A percentile compares a stretch with the other conserved stretches of the same genome.
These are phyloP conservation scores for Posidonia australis DNA, from an alignment of 106 monocot species.

Conservation along the genomic window DNA sequence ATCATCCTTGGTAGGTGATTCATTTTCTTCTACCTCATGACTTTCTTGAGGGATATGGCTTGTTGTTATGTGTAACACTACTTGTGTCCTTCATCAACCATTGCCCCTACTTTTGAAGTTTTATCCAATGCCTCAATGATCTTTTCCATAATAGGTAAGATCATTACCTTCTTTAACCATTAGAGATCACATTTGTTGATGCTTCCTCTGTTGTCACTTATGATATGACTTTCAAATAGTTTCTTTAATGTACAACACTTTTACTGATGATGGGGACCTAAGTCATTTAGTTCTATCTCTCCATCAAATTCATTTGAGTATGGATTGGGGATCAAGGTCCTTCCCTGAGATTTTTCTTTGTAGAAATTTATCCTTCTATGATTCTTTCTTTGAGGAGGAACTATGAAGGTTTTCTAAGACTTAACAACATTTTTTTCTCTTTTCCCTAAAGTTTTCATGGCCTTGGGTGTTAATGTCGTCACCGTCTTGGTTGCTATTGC, in stretches of 20 bases:
- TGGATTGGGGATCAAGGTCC: background rate
- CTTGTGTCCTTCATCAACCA: too few relatives aligned
- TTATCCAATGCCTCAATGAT: background rate
- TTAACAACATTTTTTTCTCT: background rate
- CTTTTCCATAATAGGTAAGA: background rate
- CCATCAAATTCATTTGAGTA: background rate
- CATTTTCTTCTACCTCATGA: too few relatives aligned
- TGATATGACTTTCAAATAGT: background rate
- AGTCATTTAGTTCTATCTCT: background rate
- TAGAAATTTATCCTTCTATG: background rate
- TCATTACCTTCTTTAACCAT: background rate
- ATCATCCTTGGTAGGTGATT: too few relatives aligned
- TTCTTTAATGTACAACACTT: background rate
- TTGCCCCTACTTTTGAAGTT: too few relatives aligned
- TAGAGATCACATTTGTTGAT: background rate
- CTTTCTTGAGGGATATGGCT: too few relatives aligned
- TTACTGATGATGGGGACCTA: background rate
- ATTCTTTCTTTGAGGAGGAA: background rate
- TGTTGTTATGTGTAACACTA: too few relatives aligned
- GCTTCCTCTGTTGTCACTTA: background rate
- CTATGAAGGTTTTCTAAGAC: background rate
- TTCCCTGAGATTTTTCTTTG: background rate
- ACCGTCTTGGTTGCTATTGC: background rate
- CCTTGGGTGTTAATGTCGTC: background rate
- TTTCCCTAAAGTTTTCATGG: background rate